Conservation (phyloP, 192 early-diverging fungal genomes). For the Rhizophagus prolifer region DNA sequence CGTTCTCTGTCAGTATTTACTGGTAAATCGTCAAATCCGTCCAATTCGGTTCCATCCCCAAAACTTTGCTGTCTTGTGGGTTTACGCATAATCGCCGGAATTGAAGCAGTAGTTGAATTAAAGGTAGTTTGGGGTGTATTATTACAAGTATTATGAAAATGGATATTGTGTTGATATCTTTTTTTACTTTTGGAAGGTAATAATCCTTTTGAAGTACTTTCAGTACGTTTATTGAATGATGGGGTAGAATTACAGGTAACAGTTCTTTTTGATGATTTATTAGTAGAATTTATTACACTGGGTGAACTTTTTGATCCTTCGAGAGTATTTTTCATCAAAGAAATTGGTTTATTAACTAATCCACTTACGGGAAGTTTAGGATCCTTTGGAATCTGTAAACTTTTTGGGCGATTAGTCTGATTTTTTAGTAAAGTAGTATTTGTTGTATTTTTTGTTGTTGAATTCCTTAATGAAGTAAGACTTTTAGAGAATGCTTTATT, state of each 20-base stretch:
- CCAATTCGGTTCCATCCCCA: constrained; percentile 13
- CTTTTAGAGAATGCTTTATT: neutral
- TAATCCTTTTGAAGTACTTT: neutral
- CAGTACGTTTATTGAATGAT: neutral
- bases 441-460: neutral
- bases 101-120: neutral
- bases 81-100: constrained; percentile 4
- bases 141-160: neutral
- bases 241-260: neutral
- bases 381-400: neutral
- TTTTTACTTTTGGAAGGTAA: neutral
- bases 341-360: neutral
- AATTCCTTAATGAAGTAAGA: neutral
- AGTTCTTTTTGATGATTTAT: neutral
- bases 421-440: neutral
- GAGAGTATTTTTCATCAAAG: neutral
- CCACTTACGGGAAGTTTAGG: neutral
- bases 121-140: no score
- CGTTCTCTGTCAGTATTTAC: neutral
- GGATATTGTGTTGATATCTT: neutral
- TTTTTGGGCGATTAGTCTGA: neutral
- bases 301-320: neutral
- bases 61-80: neutral
- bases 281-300: neutral
- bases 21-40: neutral